Conservation (phyloP, 768 basidiomycete species). For the Mycena metata region DNA sequence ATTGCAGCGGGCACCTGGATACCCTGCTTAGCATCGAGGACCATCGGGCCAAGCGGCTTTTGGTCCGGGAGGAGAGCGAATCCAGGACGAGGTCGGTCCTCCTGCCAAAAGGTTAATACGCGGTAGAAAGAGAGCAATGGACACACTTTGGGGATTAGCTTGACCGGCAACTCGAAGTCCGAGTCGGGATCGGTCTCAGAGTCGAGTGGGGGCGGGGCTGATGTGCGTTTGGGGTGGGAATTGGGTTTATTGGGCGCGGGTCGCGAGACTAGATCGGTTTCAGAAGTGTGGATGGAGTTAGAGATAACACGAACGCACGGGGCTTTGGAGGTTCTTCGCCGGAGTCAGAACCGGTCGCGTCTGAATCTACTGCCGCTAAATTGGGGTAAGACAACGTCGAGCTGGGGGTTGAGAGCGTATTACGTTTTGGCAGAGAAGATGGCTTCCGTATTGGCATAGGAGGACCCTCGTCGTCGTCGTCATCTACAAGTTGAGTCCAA, state of each 20-base stretch:
- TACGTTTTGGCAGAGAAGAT: background rate
- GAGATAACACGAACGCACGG: background rate
- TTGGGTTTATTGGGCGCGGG: constrained; percentile 5
- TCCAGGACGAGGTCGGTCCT: constrained; percentile 63
- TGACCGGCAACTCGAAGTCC: constrained; percentile 36
- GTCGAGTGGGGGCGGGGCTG: constrained; percentile 29
- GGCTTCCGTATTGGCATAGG: background rate
- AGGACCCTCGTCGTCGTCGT: constrained; percentile 12
- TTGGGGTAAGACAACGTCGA: background rate
- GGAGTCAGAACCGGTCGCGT: constrained; percentile 5
- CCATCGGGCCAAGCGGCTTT: constrained; percentile 56
- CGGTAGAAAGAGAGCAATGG: background rate
- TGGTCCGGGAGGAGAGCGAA: constrained; percentile 65
- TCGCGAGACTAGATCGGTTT: background rate
- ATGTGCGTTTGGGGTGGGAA: constrained; percentile 20
- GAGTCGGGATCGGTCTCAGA: constrained; percentile 51
- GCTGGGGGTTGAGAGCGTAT: background rate
- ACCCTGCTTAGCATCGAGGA: constrained; percentile 61
- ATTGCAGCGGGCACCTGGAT: constrained; percentile 76
- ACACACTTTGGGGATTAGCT: background rate
- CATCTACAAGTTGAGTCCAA: constrained; percentile 19
- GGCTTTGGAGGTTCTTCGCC: background rate
- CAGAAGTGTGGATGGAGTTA: background rate
- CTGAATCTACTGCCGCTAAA: constrained; percentile 9
- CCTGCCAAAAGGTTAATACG: constrained; percentile 42